Evolutionary conservation across 2,329 filamentous ascomycete species (phyloP).

Genomic region (Aureobasidium sp.): DNA sequence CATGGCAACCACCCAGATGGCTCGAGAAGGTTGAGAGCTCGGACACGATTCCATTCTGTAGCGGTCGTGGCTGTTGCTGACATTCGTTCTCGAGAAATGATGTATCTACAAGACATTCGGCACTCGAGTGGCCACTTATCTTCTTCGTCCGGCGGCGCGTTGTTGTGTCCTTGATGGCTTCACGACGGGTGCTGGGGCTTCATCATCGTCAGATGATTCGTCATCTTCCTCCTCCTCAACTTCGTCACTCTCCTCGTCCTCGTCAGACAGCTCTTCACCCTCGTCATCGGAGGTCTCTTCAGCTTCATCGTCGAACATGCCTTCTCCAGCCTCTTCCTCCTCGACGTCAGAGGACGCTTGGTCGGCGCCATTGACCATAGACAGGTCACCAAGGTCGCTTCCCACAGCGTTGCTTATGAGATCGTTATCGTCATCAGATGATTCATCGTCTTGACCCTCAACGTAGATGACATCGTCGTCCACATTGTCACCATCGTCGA

Average conservation of each 20-base stretch:
- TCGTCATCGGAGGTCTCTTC: conserved; percentile 42
- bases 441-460: conserved; percentile 63
- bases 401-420: conserved; percentile 23
- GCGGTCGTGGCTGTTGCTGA: neutral
- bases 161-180: conserved; percentile 18
- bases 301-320: conserved; percentile 45
- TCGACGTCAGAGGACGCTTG: conserved; percentile 20
- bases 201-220: conserved; percentile 17
- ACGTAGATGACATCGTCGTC: conserved; percentile 78
- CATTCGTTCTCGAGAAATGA: neutral
- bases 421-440: conserved; percentile 43
- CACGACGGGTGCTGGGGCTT: conserved; percentile 14
- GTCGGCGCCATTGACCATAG: conserved; percentile 18
- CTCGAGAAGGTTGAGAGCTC: neutral
- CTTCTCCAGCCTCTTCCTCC: conserved; percentile 27
- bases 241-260: conserved; percentile 37
- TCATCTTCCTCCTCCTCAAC: conserved; percentile 26
- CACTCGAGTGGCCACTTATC: conserved; percentile 13
- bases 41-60: neutral
- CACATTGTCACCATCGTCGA: conserved; percentile 54
- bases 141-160: conserved; percentile 20
- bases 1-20: neutral
- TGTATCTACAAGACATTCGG: conserved; percentile 4
- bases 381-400: conserved; percentile 17
- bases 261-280: conserved; percentile 41